These are phyloP conservation scores for Zhuliangozyma parablackwelliae DNA, from an alignment of 1,139 yeast species.

Conservation along the genomic window DNA sequence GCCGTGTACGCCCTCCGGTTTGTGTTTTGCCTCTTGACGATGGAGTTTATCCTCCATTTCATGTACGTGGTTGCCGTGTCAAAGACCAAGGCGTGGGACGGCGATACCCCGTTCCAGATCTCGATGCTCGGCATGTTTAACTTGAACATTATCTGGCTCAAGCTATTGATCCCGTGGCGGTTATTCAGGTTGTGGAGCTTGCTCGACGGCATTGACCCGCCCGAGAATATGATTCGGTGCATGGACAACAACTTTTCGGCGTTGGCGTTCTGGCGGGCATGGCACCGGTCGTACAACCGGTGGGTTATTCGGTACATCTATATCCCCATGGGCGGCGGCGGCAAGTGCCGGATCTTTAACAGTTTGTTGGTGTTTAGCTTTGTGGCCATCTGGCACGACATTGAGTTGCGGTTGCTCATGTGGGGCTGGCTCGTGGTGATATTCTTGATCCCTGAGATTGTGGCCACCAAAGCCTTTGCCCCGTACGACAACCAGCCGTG, in stretches of 20 bases:
- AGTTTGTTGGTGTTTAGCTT: constrained; percentile 88
- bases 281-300: constrained; percentile 93
- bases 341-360: constrained; percentile 62
- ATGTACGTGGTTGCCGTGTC: constrained; percentile 94
- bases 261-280: constrained; percentile 93
- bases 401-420: constrained; percentile 72
- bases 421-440: constrained; percentile 97
- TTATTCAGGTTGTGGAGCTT: constrained; percentile 89
- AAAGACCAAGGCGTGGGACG: constrained; percentile 83
- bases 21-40: constrained; percentile 65
- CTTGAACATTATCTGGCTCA: constrained; percentile 86
- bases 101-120: constrained; percentile 85
- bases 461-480: constrained; percentile 47
- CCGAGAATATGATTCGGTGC: constrained; percentile 96
- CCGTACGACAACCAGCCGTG: constrained; percentile 51
- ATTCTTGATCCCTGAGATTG: constrained; percentile 82
- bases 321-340: constrained; percentile 83
- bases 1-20: constrained; percentile 64
- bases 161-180: constrained; percentile 93
- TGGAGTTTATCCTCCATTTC: constrained; percentile 86
- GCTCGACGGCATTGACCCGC: constrained; percentile 89
- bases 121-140: constrained; percentile 93
- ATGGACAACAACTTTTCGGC: constrained; percentile 93
- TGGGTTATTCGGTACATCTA: constrained; percentile 85
- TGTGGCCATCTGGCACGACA: constrained; percentile 98